phyloP scores from a whole-genome alignment of 768 basidiomycete genomes.

The Hirschioporus abietinus region DNA sequence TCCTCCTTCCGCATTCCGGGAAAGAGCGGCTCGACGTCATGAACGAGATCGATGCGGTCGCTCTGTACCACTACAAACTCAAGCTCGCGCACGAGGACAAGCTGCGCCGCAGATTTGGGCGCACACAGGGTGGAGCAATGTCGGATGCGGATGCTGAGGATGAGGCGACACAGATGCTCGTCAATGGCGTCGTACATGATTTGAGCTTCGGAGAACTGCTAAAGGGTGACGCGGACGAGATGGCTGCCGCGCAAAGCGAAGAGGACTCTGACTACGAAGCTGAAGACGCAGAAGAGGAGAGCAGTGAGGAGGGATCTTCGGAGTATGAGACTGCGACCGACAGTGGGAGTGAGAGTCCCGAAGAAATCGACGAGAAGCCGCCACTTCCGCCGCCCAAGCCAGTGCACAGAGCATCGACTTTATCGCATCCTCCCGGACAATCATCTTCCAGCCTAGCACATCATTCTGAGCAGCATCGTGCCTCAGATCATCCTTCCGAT shows the following conservation, averaged over 20 bases:
- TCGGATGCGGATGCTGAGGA: slow-evolving; percentile 68
- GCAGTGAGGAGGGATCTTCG: slow-evolving; percentile 29
- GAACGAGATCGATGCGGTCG: slow-evolving; percentile 82
- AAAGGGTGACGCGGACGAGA: slow-evolving; percentile 71
- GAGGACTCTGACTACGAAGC: slow-evolving; percentile 38
- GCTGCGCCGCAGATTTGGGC: slow-evolving; percentile 78
- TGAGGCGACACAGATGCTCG: slow-evolving; percentile 73
- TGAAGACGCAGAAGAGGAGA: slow-evolving; percentile 35
- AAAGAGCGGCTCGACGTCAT: slow-evolving; percentile 73
- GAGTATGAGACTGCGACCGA: slow-evolving; percentile 29
- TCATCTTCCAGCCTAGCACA: not conserved
- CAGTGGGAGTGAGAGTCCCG: slow-evolving; percentile 13
- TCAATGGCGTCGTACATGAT: slow-evolving; percentile 77
- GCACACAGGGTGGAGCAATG: slow-evolving; percentile 38
- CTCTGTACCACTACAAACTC: slow-evolving; percentile 89
- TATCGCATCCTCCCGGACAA: slow-evolving; percentile 8
- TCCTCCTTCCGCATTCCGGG: slow-evolving; percentile 79
- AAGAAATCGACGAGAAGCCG: slow-evolving; percentile 6
- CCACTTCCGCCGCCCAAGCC: slow-evolving; percentile 13
- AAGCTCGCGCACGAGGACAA: slow-evolving; percentile 93
- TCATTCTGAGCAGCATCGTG: not conserved
- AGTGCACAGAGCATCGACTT: slow-evolving; percentile 6
- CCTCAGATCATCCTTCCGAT: not conserved
- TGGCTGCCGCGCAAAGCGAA: slow-evolving; percentile 65
- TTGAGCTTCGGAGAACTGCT: slow-evolving; percentile 79